These are phyloP conservation scores for Elaeagnus macrophylla DNA, from an alignment of 306 rosid genomes.

Conservation along the genomic window DNA sequence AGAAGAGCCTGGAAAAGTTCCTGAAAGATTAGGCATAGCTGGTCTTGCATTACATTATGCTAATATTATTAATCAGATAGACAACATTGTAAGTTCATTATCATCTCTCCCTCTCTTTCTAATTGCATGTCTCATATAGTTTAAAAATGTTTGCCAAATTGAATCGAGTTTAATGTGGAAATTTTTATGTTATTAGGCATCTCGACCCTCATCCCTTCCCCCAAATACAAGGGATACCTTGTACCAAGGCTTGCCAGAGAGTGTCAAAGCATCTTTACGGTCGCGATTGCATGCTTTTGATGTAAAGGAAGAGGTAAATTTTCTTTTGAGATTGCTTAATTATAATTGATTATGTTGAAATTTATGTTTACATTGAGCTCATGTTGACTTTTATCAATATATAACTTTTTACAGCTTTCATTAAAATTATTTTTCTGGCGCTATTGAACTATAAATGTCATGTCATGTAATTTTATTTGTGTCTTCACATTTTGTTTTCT, in stretches of 20 bases:
- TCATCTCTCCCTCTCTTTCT: constrained; percentile 8
- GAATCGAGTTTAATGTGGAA: constrained; percentile 4
- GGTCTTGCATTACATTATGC: constrained; percentile 98
- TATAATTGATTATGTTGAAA: neutral
- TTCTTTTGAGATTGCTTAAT: too few relatives aligned
- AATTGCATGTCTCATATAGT: constrained; percentile 1
- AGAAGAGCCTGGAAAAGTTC: constrained; percentile 25
- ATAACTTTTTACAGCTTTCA: too few relatives aligned
- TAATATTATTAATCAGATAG: constrained; percentile 69
- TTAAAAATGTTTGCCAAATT: constrained; percentile 11
- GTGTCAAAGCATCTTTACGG: constrained; percentile 64
- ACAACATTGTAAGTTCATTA: constrained; percentile 52
- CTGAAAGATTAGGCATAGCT: constrained; percentile 65
- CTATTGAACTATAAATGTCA: constrained; percentile 6
- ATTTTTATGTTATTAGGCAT: constrained; percentile 41
- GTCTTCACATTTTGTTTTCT: constrained; percentile 15
- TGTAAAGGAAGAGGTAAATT: constrained; percentile 54
- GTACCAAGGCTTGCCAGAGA: constrained; percentile 64
- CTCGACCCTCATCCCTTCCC: constrained; percentile 68
- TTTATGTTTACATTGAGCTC: neutral
- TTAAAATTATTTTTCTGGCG: neutral
- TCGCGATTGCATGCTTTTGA: constrained; percentile 43
- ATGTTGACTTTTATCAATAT: too few relatives aligned
- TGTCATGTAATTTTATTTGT: neutral
- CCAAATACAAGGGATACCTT: constrained; percentile 72